Base-by-base conservation (phyloP, 163 green algal genomes). In the Volvox carteri region DNA sequence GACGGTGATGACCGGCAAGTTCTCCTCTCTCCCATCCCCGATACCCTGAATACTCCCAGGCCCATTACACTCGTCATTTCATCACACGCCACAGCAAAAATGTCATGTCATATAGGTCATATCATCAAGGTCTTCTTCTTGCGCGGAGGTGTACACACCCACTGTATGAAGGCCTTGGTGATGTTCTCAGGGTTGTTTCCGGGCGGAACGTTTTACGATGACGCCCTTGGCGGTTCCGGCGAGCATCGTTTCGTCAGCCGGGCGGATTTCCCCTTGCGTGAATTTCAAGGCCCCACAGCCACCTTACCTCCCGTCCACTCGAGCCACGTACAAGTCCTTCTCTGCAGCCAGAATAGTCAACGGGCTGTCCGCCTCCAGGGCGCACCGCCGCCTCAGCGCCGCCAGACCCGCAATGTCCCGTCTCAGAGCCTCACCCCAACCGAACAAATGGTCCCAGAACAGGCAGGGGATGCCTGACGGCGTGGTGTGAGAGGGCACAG, bases 311-410 rank as follows among this genome's bases (percentile, higher is more conserved):
- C 35, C 70, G 1, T 30, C 68, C 21, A 91, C 62, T 28, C 54
- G 78, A 8, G 91, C 91, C 39, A 94, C 90, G 52, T 94, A 95
- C 84, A 95, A 92, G 87, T 93, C 90, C 6, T 41, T 25, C 18
- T 95, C 92, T 46, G 90, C 92, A 7, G 46, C 54, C 1, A 90
- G 58, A 54, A 95, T 92, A 37, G 84, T 68, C 35, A 95, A 37
- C 12, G 67, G 77, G 85, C 86, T 93, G 75, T 89, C 86, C 9
- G 78, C 50, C n/a, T 79, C 28, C 58, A 95, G 91, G 41, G 86
- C 86, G 42, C 85, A 89, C 56, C 91, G 91, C 14, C 65, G 72
- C 8, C 92, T 78, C 44, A 84, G 88, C 28, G 70, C 67, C 41
- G 91, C 84, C 37, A 95, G 73, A 9, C 83, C 42, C 2, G 60